Evolutionary conservation across 2,329 filamentous ascomycete genomes (phyloP), one percentile per base, ranked within the genome.

Genomic region (Westerdykella ornata): DNA sequence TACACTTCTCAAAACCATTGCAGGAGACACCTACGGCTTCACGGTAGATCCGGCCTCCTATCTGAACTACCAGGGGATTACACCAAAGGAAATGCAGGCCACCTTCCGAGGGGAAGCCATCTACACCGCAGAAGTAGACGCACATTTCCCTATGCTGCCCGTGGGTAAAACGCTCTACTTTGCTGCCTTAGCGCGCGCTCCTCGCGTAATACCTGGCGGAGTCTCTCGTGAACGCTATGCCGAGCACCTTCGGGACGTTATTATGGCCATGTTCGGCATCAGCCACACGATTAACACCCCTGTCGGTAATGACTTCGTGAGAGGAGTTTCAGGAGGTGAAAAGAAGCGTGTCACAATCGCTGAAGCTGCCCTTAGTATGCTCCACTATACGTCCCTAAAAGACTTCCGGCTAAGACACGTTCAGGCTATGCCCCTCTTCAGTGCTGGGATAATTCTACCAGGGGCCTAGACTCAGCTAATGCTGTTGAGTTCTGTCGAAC

Each of bases 121-220:
- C 59, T 92, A 90, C 66, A 88, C 84, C 0, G 84, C 85, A 42
- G 85, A 90, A 60, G 81, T 86, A 19, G 87, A 92, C 59, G 81
- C 82, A 2, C 84, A 88, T 65, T 88, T 88, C 54, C 82, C 84
- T 16, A 77, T 82, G 66, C 64, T 90, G 49, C 80, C 77, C 2
- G 84, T 89, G 37, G 83, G 83, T 22, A 81, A 89, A 51, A 90
- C 85, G 1, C 72, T 90, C 35, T 81, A 80, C 41, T 89, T 89
- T 49, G 85, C 85, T 26, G 83, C 85, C 26, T 36, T 54, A 16
- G 52, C 54, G 4, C 74, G 82, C 39, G 75, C 81, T 38, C 81
- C 82, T 9, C 74, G 75, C 22, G 51, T 72, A 6, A 69, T 81
- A 1, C 81, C 81, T 3, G 67, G 71, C 5, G 80, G 78, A 29